Base-by-base conservation (phyloP, 331 rosid genomes). In the Acacia pycnantha region DNA sequence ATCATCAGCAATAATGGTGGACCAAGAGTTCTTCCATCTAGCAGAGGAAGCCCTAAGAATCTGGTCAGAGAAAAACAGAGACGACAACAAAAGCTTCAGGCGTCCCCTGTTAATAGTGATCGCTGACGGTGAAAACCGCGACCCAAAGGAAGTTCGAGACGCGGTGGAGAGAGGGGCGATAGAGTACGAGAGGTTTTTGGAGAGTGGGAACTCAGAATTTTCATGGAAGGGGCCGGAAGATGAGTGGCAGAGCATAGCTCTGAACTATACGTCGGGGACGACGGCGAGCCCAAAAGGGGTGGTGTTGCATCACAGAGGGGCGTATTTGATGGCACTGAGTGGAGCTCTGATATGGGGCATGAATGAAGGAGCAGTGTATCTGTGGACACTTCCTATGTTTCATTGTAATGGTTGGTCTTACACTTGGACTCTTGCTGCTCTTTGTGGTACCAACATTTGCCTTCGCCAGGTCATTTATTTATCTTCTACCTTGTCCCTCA, bases 361-460 rank as follows among this genome's bases (percentile, higher is more conserved):
- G 97, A 89, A 81, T 82, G 99, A 93, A 53, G 98, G 97, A 64
- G 94, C 97, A 53, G 83, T 93, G 61, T 95, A 95, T 81, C 87
- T 95, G 37, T 95, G 98, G 98, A 91, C 98, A 46, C 85, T 95
- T 16, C 98, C 98, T 37, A 93, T 95, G 98, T 95, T 95, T 84
- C 98, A 95, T 82, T 95, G 98, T 86, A 95, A 95, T 84, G 98
- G 98, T 79, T 95, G 98, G 98, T 90, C 96, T 77, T 95, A 89
- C 86, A 59, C 94, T 59, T 93, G 98, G 98, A 80, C 93, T 29
- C 92, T 95, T 72, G 94, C 99, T 33, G 99, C 98, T 79, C 35
- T 95, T 24, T 90, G 89, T 79, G 99, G 92, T 27, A 95, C 99
- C 11, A 93, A 84, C 74, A 91, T 95, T 67, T 93, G 99, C 84